These are phyloP conservation scores for Monosporozyma servazzii DNA, from an alignment of 805 yeast species.

Conservation along the genomic window DNA sequence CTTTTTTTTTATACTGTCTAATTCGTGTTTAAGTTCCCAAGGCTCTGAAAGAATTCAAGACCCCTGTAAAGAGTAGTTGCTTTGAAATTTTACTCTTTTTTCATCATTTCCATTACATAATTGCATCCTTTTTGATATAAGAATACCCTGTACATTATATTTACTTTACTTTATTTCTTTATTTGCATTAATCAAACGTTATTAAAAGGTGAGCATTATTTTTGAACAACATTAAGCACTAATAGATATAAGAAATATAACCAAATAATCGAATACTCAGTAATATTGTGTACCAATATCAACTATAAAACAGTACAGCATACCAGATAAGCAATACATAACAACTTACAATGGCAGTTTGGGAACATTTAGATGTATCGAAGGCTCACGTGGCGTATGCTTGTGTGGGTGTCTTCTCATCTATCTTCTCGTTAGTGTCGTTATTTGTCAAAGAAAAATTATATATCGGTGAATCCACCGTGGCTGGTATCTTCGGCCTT, in stretches of 20 bases:
- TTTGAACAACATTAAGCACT: not conserved
- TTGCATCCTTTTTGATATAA: not conserved
- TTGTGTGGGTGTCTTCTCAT: constrained; percentile 71
- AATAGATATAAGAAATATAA: not conserved
- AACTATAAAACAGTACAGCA: not conserved
- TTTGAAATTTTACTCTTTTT: not conserved
- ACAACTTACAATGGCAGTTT: constrained; percentile 19
- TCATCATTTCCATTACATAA: not conserved
- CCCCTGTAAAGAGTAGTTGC: not conserved
- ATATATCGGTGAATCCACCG: constrained; percentile 86
- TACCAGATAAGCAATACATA: not conserved
- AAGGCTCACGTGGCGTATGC: constrained; percentile 83
- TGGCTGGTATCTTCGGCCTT: constrained; percentile 76
- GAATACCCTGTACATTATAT: not conserved
- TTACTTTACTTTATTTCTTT: not conserved
- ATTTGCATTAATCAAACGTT: not conserved
- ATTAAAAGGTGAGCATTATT: not conserved
- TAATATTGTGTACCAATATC: no score
- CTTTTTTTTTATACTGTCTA: not conserved
- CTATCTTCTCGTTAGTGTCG: constrained; percentile 73
- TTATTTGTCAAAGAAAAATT: constrained; percentile 73
- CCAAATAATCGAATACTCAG: not conserved
- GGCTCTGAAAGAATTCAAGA: not conserved
- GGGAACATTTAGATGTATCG: constrained; percentile 33
- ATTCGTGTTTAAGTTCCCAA: not conserved